Evolutionary conservation across 805 yeast genomes (phyloP).

Genomic region (Alloascoidea africana): DNA sequence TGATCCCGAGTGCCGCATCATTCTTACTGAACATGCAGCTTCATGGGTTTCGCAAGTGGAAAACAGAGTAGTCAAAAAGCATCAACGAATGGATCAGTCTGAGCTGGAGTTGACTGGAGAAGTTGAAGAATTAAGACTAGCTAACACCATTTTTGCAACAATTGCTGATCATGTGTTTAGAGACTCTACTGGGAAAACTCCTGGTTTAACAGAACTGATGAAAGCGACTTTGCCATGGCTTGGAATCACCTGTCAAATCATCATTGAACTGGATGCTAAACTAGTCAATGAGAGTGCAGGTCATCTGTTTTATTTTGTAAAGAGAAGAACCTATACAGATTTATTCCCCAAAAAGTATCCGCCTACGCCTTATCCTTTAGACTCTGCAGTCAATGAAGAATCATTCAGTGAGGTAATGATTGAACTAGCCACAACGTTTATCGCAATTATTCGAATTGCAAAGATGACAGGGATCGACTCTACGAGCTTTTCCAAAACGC

Average conservation of each 20-base stretch:
- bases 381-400: conserved; percentile 59
- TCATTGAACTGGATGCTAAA: conserved; percentile 9
- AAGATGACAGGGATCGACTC: conserved; percentile 8
- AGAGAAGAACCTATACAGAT: conserved; percentile 45
- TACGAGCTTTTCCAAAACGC: conserved; percentile 10
- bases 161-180: background rate
- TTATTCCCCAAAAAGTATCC: conserved; percentile 55
- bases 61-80: no score
- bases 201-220: background rate
- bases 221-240: conserved; percentile 13
- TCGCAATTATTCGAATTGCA: conserved; percentile 11
- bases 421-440: conserved; percentile 43
- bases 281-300: conserved; percentile 12
- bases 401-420: conserved; percentile 54
- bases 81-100: background rate
- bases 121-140: conserved; percentile 1
- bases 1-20: background rate
- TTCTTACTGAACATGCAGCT: background rate
- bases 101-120: background rate
- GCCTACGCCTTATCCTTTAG: conserved; percentile 47
- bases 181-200: background rate
- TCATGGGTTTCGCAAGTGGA: background rate
- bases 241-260: conserved; percentile 11
- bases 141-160: background rate
- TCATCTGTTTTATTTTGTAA: conserved; percentile 27